Evolutionary conservation across 345 rosid species (phyloP).

Genomic region (Citrus cavaleriei): DNA sequence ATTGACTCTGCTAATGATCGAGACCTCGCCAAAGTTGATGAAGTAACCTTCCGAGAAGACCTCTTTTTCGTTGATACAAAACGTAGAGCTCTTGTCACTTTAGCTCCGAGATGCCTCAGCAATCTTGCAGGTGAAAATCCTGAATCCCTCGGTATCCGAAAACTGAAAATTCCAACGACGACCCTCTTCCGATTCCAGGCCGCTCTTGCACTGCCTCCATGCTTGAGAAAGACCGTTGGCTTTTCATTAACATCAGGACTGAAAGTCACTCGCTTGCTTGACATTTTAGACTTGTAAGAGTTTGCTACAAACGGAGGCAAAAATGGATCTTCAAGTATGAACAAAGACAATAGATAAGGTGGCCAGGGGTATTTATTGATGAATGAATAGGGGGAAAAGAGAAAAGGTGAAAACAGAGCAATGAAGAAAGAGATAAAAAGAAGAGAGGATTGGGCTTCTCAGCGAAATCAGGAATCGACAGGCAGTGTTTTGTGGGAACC

Average conservation of each 20-base stretch:
- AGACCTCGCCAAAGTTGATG: constrained; percentile 54
- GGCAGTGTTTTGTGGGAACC: neutral
- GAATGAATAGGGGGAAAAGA: constrained; percentile 14
- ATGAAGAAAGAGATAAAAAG: constrained; percentile 10
- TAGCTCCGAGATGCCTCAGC: constrained; percentile 51
- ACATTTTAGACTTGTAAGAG: constrained; percentile 34
- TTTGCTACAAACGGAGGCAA: neutral
- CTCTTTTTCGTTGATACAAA: constrained; percentile 41
- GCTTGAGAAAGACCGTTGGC: constrained; percentile 39
- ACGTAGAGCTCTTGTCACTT: constrained; percentile 49
- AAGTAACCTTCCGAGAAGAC: constrained; percentile 43
- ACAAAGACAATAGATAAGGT: constrained; percentile 19
- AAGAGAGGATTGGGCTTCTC: neutral
- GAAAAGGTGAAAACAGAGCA: neutral
- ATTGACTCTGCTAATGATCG: constrained; percentile 62
- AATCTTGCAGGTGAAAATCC: constrained; percentile 44
- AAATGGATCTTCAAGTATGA: neutral
- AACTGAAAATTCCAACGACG: constrained; percentile 40
- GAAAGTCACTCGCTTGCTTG: constrained; percentile 65
- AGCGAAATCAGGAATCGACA: constrained; percentile 17
- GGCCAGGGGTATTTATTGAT: constrained; percentile 37
- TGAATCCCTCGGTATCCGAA: constrained; percentile 33
- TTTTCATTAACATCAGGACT: constrained; percentile 53
- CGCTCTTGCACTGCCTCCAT: constrained; percentile 25
- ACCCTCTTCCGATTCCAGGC: constrained; percentile 33